phyloP scores from a whole-genome alignment of 2,329 filamentous ascomycete species.

The Nothophaeocryptopus gaeumannii region DNA sequence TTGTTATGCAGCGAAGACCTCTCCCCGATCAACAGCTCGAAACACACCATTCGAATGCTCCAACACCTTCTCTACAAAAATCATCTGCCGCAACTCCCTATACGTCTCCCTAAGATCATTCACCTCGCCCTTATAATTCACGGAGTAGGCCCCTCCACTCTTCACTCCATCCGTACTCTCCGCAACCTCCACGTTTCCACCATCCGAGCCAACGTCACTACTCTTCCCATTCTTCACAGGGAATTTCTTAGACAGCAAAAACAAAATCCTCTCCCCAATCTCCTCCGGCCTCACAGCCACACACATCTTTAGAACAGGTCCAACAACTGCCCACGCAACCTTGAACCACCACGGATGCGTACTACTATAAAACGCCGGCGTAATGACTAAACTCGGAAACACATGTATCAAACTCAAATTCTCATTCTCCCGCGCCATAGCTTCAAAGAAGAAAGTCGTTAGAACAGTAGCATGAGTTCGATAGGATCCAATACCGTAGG shows the following conservation, averaged over 20 bases:
- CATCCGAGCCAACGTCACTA: conserved; percentile 7
- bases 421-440: conserved; percentile 19
- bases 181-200: not conserved
- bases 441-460: conserved; percentile 26
- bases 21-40: not conserved
- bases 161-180: conserved; percentile 9
- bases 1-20: no score
- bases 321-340: conserved; percentile 5
- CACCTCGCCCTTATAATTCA: conserved; percentile 14
- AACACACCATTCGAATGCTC: conserved; percentile 17
- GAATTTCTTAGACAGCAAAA: not conserved
- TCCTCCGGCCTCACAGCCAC: not conserved
- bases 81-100: not conserved
- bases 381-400: conserved; percentile 27
- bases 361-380: conserved; percentile 10
- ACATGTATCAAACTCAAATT: conserved; percentile 21
- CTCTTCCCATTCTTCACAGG: no score
- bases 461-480: conserved; percentile 20
- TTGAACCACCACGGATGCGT: conserved; percentile 18
- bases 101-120: conserved; percentile 5
- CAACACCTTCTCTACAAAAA: conserved; percentile 9
- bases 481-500: conserved; percentile 17
- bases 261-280: conserved; percentile 2
- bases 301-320: conserved; percentile 8
- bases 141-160: conserved; percentile 23